Base-by-base conservation (phyloP, 2,329 filamentous ascomycete genomes). In the Spiromastix sp. region DNA sequence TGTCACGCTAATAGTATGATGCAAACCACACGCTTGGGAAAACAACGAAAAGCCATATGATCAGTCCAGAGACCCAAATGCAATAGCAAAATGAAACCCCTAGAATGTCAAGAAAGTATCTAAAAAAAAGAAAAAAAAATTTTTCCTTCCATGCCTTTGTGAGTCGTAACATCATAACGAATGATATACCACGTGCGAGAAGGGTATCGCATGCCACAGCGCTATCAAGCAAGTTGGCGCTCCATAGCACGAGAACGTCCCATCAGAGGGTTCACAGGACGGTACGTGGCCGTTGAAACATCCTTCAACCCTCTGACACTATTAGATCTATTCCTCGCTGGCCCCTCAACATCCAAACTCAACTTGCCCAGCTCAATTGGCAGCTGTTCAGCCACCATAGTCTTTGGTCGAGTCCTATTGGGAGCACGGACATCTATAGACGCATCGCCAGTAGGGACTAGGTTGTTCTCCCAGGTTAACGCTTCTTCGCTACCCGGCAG, bases 401-500 rank as follows among this genome's bases (percentile, higher is more conserved):
- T 11, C 15, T 32, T 30, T 13, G 7, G 19, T 4, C 7, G 26
- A 5, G n/a, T 10, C 22, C 12, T 25, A n/a, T 37, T 24, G 13
- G 13, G 20, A 19, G 6, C 17, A 8, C 21, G n/a, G 13, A 27
- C 9, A 18, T 10, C 10, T 25, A 12, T 25, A 15, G 8, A 13
- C 5, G 9, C 29, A 17, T 30, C 28, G 19, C 19, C 10, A 29
- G n/a, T 36, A 13, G 12, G 17, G 19, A 2, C 22, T 9, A 15
- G 4, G 16, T 9, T 29, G 10, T 11, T 11, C 9, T 15, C 11
- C 41, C 41, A 42, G 18, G 32, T 34, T 12, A 42, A 16, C 12
- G 36, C 51, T 21, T 52, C 46, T 9, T 55, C 50, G 16, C 51
- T 50, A n/a, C 56, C 79, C 0, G 85, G 85, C 0, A 94, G 68